Percentiles rank a stretch among this genome's conserved stretches.
Evolutionary conservation across 768 basidiomycete genomes (phyloP).

Genomic region (Suillus tomentosus): DNA sequence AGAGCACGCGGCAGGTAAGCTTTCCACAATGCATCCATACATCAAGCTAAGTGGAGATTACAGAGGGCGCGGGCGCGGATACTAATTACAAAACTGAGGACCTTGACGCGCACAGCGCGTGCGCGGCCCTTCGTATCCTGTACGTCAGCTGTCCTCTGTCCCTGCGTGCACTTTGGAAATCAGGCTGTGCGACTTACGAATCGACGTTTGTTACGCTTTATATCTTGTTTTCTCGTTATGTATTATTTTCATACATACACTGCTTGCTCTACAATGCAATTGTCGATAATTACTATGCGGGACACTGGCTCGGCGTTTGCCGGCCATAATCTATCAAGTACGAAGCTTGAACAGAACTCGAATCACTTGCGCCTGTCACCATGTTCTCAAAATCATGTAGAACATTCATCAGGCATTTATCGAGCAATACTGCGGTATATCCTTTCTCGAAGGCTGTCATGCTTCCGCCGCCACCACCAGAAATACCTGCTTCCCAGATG

Average conservation of each 20-base stretch:
- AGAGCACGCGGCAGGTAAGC: slow-evolving; percentile 74
- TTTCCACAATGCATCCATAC: slow-evolving; percentile 14
- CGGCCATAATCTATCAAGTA: not conserved
- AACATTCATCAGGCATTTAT: slow-evolving; percentile 26
- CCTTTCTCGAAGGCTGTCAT: slow-evolving; percentile 76
- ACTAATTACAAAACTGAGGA: slow-evolving; percentile 27
- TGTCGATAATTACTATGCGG: slow-evolving; percentile 28
- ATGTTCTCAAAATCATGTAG: slow-evolving; percentile 19
- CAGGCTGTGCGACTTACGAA: slow-evolving; percentile 14
- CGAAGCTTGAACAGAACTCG: not conserved
- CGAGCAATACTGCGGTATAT: slow-evolving; percentile 40
- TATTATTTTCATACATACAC: slow-evolving; percentile 16
- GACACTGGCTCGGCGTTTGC: slow-evolving; percentile 16
- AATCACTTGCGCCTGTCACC: not conserved
- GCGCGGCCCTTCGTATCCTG: slow-evolving; percentile 18
- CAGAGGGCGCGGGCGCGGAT: slow-evolving; percentile 80
- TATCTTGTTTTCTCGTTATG: slow-evolving; percentile 17
- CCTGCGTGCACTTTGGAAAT: slow-evolving; percentile 7
- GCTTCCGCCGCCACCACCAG: slow-evolving; percentile 47
- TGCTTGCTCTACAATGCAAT: slow-evolving; percentile 27
- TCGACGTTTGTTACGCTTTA: slow-evolving; percentile 9
- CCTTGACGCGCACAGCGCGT: slow-evolving; percentile 16
- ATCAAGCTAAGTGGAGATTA: slow-evolving; percentile 13
- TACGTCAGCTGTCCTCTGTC: slow-evolving; percentile 14
- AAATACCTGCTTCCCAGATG: slow-evolving; percentile 38